Evolutionary conservation across 179 eudicot species (phyloP), one percentile per base, ranked within the genome.

Genomic region (Heliamphora pulchella): DNA sequence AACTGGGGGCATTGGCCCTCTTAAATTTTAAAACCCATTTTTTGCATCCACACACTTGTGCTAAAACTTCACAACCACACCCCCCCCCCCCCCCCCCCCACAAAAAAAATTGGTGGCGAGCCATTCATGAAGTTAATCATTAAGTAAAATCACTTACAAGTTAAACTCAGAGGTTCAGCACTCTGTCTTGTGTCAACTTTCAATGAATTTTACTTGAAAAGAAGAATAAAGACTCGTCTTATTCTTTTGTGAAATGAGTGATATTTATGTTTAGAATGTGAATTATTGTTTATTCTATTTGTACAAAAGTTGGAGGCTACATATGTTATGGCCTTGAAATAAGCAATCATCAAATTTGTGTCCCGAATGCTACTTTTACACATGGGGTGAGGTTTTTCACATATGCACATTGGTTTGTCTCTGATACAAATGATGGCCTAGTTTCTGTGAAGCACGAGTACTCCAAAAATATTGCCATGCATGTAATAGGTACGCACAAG

Each of bases 181-280:
- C n/a, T n/a, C n/a, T n/a, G n/a, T n/a, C n/a, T n/a, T n/a, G n/a
- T n/a, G n/a, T n/a, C n/a, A n/a, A n/a, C n/a, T n/a, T n/a, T n/a
- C n/a, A n/a, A n/a, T n/a, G n/a, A n/a, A n/a, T n/a, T n/a, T n/a
- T n/a, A n/a, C n/a, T n/a, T n/a, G n/a, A n/a, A n/a, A n/a, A n/a
- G n/a, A n/a, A n/a, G n/a, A n/a, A n/a, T n/a, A n/a, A n/a, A n/a
- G n/a, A n/a, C n/a, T n/a, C n/a, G n/a, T n/a, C n/a, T n/a, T n/a
- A n/a, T n/a, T n/a, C n/a, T n/a, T n/a, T n/a, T n/a, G n/a, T 3
- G 1, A 51, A 50, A 31, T 77, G 3, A 44, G 80, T 44, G 18
- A 62, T 46, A 78, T 66, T 67, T 78, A 48, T 66, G 20, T 78
- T 54, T 31, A 48, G 70, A 63, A 18, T 64, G 58, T 77, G 18